Evolutionary conservation across 2,329 filamentous ascomycete genomes (phyloP).

Genomic region (Pyricularia sp.): DNA sequence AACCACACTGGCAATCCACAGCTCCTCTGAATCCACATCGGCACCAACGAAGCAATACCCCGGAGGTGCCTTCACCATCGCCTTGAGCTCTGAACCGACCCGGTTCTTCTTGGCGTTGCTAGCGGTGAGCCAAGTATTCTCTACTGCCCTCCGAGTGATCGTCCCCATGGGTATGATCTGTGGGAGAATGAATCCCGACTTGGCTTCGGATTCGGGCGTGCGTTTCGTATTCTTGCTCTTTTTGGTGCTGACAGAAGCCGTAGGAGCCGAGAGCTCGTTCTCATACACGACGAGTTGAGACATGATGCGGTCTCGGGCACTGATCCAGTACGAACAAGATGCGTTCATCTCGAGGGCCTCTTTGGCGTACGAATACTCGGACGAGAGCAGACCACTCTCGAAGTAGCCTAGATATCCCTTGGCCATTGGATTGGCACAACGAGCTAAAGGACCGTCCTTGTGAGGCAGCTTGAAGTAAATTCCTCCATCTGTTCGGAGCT

Average conservation of each 20-base stretch:
- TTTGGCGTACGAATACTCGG: constrained; percentile 82
- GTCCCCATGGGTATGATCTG: constrained; percentile 98
- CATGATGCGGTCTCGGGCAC: constrained; percentile 82
- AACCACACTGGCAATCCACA: constrained; percentile 95
- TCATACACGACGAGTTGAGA: constrained; percentile 94
- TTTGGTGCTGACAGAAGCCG: constrained; percentile 5
- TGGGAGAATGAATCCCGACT: constrained; percentile 76
- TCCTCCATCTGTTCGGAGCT: constrained; percentile 59
- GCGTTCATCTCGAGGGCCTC: constrained; percentile 98
- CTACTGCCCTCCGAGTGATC: constrained; percentile 85
- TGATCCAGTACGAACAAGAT: constrained; percentile 98
- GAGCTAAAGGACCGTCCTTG: constrained; percentile 80
- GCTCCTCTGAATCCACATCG: constrained; percentile 92
- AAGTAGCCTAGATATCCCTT: constrained; percentile 90
- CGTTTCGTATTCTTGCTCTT: neutral
- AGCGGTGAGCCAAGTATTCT: constrained; percentile 97
- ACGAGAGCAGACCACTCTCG: constrained; percentile 78
- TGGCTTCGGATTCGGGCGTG: constrained; percentile 9
- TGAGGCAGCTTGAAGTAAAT: constrained; percentile 91
- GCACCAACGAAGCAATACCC: constrained; percentile 94
- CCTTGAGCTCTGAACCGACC: constrained; percentile 92
- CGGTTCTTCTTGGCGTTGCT: constrained; percentile 95
- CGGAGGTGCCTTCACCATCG: constrained; percentile 86
- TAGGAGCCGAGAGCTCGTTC: constrained; percentile 36
- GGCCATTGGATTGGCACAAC: constrained; percentile 80